Evolutionary conservation across 371 early-diverging fungal genomes (phyloP), one percentile per base, ranked within the genome.

Genomic region (Mucor plumbeus): DNA sequence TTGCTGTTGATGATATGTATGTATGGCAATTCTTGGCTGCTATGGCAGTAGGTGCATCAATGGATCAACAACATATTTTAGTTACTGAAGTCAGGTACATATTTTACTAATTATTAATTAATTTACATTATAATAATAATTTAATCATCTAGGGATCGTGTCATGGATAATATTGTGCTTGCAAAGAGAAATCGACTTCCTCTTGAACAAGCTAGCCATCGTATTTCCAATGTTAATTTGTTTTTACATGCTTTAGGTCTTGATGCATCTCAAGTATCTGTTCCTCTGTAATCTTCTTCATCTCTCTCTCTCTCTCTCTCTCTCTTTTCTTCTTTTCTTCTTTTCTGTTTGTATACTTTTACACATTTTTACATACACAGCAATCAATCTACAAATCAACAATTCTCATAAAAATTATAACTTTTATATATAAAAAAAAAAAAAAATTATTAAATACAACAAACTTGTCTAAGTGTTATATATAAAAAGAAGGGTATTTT

Each of bases 21-120:
- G 94, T 97, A n/a, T 98, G 99, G 99, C 97, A 97, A 78, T 98
- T 98, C 69, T 82, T 98, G 80, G 96, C 99, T 4, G 92, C 97
- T 1, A 87, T 98, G 84, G 97, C 97, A 4, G 92, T 95, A 0
- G 94, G 95, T 14, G 97, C 98, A 0, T 90, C 93, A 0, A 90
- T 91, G 67, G 97, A 97, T 41, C 96, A 97, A 76, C 99, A 98
- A 78, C 91, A 94, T 61, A 82, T 91, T 33, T 77, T 98, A 39
- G 94, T 98, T 13, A 91, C 93, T 0, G 96, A 96, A 87, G 94
- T 94, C 59, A 85, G 89, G 87, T 82, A 85, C 66, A 61, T 15
- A 8, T 63, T 68, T 36, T 11, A 38, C 4, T 50, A 2, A 4
- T 19, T 50, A 50, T 4, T 8, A 5, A 8, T 11, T 50, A 10